Evolutionary conservation across 208 protist species (phyloP), one percentile per base, ranked within the genome.

Genomic region (Polymyxa betae): DNA sequence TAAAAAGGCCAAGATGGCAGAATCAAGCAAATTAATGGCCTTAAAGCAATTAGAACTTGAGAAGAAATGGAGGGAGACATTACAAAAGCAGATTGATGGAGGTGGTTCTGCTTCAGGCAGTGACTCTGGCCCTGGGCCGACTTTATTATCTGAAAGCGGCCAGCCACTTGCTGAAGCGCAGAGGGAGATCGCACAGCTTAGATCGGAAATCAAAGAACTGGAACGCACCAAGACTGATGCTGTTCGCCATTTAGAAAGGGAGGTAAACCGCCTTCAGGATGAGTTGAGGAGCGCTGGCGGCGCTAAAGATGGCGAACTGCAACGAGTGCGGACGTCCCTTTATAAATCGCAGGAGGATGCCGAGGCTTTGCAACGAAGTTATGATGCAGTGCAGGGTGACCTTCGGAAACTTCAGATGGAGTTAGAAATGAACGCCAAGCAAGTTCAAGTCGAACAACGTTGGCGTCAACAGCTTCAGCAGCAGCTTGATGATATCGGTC

Each of bases 21-120:
- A 82, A 35, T 38, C 5, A 20, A n/a, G 16, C n/a, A 82, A 82
- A 43, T 16, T 82, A n/a, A 82, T 82, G 72, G 72, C 72, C 12
- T 82, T n/a, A 5, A 82, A 82, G 72, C 72, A 82, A n/a, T 82
- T 82, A 5, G 72, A 82, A n/a, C 72, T 82, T 43, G 72, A 82
- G 35, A 35, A 43, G 12, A 82, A 82, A 43, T 82, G 72, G 72
- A 5, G 72, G n/a, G 72, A 82, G 72, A 82, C 72, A n/a, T n/a
- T 82, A 12, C 72, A 82, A 43, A 35, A 82, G n/a, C 72, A 82
- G 72, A 82, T 82, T n/a, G 72, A 60, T 5, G 49, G 12, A 29
- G 49, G 49, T 5, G 49, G 49, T 29, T 5, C 12, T 60, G 49
- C 49, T 5, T 5, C 24, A 60, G 24, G 5, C 5, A 60, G 12